Percentiles rank a stretch among this genome's conserved stretches.
phyloP scores from a whole-genome alignment of 78 protist species.

The Anaeramoeba flamelloides region DNA sequence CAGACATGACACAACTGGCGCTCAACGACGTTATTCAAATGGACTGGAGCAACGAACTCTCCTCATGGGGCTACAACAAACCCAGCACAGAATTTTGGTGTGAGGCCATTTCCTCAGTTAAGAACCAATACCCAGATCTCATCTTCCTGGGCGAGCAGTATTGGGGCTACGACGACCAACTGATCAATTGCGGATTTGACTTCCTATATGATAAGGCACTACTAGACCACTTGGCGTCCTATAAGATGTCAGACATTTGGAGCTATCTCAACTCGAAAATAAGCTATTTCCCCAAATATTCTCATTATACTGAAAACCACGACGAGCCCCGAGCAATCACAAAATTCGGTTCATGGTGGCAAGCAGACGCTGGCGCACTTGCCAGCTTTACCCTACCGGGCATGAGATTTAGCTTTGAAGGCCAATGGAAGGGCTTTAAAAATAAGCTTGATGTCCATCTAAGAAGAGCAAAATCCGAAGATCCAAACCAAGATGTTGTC shows the following conservation, averaged over 20 bases:
- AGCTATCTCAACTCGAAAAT: too few relatives aligned
- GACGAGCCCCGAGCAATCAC: constrained; percentile 31
- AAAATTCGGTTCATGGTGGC: constrained; percentile 36
- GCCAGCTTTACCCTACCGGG: constrained; percentile 59
- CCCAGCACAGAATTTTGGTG: constrained; percentile 62
- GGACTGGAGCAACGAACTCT: constrained; percentile 39
- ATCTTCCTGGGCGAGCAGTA: constrained; percentile 62
- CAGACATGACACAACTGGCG: constrained; percentile 68
- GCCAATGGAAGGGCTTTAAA: constrained; percentile 43
- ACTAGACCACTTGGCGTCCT: too few relatives aligned
- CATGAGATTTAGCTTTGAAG: constrained; percentile 27
- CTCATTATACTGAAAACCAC: not conserved
- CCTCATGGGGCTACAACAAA: constrained; percentile 36
- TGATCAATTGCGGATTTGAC: constrained; percentile 55
- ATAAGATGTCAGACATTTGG: too few relatives aligned
- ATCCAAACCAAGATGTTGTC: constrained; percentile 15
- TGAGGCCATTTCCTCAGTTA: constrained; percentile 40
- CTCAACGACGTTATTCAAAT: constrained; percentile 32
- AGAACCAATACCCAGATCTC: constrained; percentile 32
- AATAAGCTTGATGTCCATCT: constrained; percentile 55
- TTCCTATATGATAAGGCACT: constrained; percentile 63
- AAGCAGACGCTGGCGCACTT: constrained; percentile 58
- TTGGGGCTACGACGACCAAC: constrained; percentile 28
- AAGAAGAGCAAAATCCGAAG: constrained; percentile 34
- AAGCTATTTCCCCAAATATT: too few relatives aligned